Conservation (phyloP, 2,329 filamentous ascomycete species). For the Fusarium coffeatum region DNA sequence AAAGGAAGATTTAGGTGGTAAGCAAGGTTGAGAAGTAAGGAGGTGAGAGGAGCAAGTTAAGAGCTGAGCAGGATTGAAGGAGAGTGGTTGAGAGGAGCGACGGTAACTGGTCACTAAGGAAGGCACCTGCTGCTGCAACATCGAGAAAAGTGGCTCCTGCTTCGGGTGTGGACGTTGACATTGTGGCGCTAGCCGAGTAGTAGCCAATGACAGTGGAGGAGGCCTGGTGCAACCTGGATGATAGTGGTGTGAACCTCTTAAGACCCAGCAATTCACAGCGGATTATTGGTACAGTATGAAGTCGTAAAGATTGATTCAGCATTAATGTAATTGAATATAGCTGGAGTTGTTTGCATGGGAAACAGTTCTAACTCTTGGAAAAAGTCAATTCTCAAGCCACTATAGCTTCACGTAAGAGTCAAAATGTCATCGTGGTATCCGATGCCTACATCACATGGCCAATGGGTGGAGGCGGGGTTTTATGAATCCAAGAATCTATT, state of each 20-base stretch:
- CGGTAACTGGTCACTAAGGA: slow-evolving; percentile 25
- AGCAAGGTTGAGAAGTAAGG: slow-evolving; percentile 5
- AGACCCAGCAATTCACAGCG: neutral
- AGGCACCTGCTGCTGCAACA: slow-evolving; percentile 31
- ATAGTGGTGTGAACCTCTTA: neutral
- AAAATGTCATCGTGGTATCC: neutral
- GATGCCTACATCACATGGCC: neutral
- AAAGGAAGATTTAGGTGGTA: neutral
- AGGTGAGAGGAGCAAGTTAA: slow-evolving; percentile 21
- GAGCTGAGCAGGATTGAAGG: slow-evolving; percentile 9
- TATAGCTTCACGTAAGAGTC: neutral
- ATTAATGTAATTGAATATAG: too few relatives aligned
- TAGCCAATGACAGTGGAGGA: slow-evolving; percentile 7
- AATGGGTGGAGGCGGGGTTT: neutral
- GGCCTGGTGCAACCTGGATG: neutral
- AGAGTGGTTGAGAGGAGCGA: slow-evolving; percentile 24
- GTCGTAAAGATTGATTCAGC: neutral
- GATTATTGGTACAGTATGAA: neutral
- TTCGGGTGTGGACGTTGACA: slow-evolving; percentile 18
- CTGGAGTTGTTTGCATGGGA: neutral
- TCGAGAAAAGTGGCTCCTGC: slow-evolving; percentile 27
- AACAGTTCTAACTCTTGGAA: neutral
- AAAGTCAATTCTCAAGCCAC: too few relatives aligned
- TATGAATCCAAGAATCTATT: neutral
- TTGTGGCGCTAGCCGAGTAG: slow-evolving; percentile 16